Conservation (phyloP, 73 alveolate genomes). For the Paramecium sexaurelia region DNA sequence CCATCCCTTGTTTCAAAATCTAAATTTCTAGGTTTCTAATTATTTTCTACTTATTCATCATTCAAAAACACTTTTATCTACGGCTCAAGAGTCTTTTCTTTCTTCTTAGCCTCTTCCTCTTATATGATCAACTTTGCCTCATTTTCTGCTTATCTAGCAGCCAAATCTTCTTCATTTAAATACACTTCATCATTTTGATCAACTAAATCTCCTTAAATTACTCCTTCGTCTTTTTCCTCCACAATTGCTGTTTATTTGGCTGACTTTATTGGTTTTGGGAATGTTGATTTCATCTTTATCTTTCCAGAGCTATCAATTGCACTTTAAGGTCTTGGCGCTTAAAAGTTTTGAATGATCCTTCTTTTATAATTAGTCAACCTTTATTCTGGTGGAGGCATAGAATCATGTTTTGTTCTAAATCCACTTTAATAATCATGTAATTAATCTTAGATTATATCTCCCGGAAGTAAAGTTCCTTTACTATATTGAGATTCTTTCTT, state of each 20-base stretch:
- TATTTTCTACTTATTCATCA: conserved; percentile 32
- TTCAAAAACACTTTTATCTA: not conserved
- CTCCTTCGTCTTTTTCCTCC: not conserved
- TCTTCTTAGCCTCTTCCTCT: conserved; percentile 21
- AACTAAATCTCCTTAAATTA: not conserved
- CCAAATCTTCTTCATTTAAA: not conserved
- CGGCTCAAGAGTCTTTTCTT: conserved; percentile 35
- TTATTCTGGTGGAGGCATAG: conserved; percentile 30
- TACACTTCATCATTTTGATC: not conserved
- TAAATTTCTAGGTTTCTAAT: not conserved
- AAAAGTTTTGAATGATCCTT: not conserved
- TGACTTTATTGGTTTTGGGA: conserved; percentile 37
- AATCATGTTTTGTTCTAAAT: conserved; percentile 61
- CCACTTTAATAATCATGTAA: conserved; percentile 57
- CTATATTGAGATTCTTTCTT: conserved; percentile 26
- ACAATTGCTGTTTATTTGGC: not conserved
- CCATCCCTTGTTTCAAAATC: conserved; percentile 48
- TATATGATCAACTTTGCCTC: not conserved
- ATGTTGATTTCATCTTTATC: not conserved
- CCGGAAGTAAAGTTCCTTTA: conserved; percentile 15
- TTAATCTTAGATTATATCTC: conserved; percentile 40
- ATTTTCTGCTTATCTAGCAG: conserved; percentile 23
- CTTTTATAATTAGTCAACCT: not conserved
- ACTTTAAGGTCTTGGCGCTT: conserved; percentile 35
- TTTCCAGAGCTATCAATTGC: not conserved